Evolutionary conservation across 371 early-diverging fungal species (phyloP).

Genomic region (Mortierella sp.): DNA sequence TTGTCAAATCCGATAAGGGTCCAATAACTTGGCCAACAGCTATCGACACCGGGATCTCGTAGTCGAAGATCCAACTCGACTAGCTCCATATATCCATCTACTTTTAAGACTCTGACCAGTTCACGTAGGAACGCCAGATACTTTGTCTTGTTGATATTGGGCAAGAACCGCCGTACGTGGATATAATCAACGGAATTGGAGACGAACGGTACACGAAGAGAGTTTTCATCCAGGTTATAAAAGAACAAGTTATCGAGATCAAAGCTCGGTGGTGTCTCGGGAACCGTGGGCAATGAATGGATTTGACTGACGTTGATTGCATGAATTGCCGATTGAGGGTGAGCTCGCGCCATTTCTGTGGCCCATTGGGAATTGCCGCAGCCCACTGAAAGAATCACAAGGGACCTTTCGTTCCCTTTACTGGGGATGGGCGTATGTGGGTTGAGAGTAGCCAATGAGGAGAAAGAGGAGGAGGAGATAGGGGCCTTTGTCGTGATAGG

Average conservation of each 20-base stretch:
- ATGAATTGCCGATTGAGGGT: constrained; percentile 52
- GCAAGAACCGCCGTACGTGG: constrained; percentile 50
- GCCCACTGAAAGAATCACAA: constrained; percentile 54
- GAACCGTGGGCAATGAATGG: constrained; percentile 39
- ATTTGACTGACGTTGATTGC: constrained; percentile 54
- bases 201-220: constrained; percentile 43
- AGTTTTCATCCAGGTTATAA: constrained; percentile 54
- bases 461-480: constrained; percentile 10
- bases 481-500: background rate
- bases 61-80: constrained; percentile 48
- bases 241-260: constrained; percentile 55
- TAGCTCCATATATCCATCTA: constrained; percentile 49
- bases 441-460: constrained; percentile 25
- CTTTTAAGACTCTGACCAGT: constrained; percentile 47
- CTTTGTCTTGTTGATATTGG: constrained; percentile 51
- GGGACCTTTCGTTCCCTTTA: constrained; percentile 34
- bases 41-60: constrained; percentile 40
- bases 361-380: constrained; percentile 55
- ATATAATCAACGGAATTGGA: constrained; percentile 55
- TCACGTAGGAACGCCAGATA: constrained; percentile 47
- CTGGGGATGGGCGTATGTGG: constrained; percentile 11
- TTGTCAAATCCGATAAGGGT: constrained; percentile 54
- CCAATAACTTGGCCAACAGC: constrained; percentile 57
- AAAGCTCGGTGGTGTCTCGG: constrained; percentile 43
- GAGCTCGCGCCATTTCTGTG: constrained; percentile 53